Evolutionary conservation across 805 yeast species (phyloP), one percentile per base, ranked within the genome.

Genomic region (Candida patagonica): DNA sequence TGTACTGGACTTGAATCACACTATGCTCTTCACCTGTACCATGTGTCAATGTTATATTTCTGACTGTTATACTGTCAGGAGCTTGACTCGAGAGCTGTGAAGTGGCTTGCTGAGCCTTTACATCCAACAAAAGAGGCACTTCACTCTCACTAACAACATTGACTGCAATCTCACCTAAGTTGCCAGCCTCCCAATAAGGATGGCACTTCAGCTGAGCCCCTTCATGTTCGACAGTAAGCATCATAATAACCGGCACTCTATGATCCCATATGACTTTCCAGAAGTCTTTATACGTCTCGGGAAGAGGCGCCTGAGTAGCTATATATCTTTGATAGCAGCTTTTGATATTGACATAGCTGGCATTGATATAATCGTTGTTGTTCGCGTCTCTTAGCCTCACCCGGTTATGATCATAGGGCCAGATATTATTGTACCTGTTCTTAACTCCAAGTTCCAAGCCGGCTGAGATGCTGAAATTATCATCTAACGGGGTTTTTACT

Each of bases 251-350:
- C 5, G 82, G 78, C 9, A 77, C 71, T 15, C 67, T 58, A 48
- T 83, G 77, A 50, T 83, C 81, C 51, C 76, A 66, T 10, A 85
- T 69, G 45, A 87, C 76, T 44, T 78, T 74, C 80, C 92, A 87
- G 53, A 92, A 89, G 56, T 89, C 96, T 19, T 76, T 77, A 34
- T 83, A 71, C 0, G 98, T 86, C 26, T 75, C 76, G 1, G 68
- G 66, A 42, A 89, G 60, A 2, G 98, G 97, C 2, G 95, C 98
- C 55, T 89, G 98, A 1, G 96, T 78, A 1, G 96, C 97, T 52
- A 89, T 87, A 54, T 80, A 82, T 30, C 71, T 68, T 29, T 56
- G 51, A 8, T 47, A 47, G 47, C 64, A 53, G 53, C 60, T 33
- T 51, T 53, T 49, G 50, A 72, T 52, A 46, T 48, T 37, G 25